These are phyloP conservation scores for Vaccinium macrocarpon DNA, from an alignment of 148 eudicot genomes.

Conservation along the genomic window DNA sequence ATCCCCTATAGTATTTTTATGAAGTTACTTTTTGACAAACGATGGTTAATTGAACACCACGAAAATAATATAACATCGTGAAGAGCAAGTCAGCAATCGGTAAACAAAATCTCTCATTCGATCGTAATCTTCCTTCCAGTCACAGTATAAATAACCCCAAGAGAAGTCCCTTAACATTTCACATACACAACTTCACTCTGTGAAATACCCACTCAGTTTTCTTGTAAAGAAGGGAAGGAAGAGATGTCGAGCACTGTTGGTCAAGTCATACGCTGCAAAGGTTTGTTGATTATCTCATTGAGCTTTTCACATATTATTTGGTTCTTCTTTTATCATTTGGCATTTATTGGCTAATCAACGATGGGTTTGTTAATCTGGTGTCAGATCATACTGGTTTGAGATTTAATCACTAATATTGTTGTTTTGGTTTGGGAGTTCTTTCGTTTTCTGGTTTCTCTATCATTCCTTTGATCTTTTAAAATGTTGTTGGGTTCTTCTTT, in stretches of 20 bases:
- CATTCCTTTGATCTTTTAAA: not conserved
- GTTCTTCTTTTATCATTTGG: not conserved
- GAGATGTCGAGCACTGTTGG: conserved; percentile 26
- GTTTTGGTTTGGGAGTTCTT: no score
- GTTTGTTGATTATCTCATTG: not conserved
- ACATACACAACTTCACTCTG: not conserved
- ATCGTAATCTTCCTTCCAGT: no score
- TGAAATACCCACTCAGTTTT: not conserved
- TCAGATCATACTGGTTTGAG: not conserved
- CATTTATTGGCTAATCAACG: not conserved
- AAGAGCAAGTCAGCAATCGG: no score
- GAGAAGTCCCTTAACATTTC: not conserved
- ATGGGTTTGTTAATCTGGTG: not conserved
- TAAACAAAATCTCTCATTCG: no score
- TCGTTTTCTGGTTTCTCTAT: not conserved
- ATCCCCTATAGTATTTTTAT: not conserved
- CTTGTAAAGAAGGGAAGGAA: not conserved
- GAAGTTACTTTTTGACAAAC: not conserved
- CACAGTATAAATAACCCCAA: not conserved
- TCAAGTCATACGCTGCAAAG: conserved; percentile 27
- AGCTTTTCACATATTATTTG: not conserved
- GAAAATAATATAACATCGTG: no score
- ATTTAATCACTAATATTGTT: not conserved
- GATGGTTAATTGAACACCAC: no score
- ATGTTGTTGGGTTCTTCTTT: not conserved